Evolutionary conservation across 257 asterid genomes (phyloP).

Genomic region (Anisodus acutangulus): DNA sequence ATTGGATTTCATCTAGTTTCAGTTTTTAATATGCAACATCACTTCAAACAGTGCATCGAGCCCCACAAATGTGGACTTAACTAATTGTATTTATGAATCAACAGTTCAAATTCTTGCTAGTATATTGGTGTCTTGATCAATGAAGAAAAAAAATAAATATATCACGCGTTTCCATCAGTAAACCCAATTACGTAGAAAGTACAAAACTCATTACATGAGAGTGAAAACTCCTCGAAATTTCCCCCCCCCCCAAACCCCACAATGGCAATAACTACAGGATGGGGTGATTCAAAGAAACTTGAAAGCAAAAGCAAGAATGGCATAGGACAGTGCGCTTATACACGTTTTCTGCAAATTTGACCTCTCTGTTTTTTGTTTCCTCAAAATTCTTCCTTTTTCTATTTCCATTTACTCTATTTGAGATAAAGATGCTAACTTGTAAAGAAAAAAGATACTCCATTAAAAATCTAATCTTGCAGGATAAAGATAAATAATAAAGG

Average conservation of each 20-base stretch:
- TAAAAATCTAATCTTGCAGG: background rate
- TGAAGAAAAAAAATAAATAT: too few species aligned
- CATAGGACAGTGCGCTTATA: background rate
- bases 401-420: background rate
- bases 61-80: constrained; percentile 19
- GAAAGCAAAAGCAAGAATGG: background rate
- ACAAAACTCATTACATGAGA: background rate
- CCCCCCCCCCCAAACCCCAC: background rate
- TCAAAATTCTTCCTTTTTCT: background rate
- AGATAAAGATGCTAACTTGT: background rate
- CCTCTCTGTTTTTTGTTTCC: background rate
- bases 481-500: too few species aligned
- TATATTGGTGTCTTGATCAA: background rate
- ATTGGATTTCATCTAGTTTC: background rate
- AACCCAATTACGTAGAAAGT: background rate
- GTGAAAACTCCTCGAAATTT: background rate
- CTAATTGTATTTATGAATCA: background rate
- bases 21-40: background rate
- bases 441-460: background rate
- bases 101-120: background rate
- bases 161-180: background rate
- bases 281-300: background rate
- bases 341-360: too few species aligned
- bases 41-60: background rate
- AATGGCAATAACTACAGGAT: background rate